Conservation (phyloP, 495 filamentous ascomycete genomes). For the Penicillium odoratum region DNA sequence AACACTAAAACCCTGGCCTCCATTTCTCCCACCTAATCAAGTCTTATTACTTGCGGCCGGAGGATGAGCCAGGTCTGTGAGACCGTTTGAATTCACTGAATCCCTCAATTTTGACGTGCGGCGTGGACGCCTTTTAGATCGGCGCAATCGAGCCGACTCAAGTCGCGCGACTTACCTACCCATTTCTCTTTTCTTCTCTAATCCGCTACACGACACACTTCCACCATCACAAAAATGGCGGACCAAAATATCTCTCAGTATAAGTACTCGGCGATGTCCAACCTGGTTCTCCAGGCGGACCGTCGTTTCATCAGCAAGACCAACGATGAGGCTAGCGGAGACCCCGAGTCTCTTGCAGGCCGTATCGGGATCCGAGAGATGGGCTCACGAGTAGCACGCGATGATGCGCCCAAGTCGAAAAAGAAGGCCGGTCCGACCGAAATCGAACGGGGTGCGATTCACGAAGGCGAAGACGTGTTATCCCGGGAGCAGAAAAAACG, state of each 20-base stretch:
- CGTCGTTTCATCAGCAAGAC: conserved; percentile 89
- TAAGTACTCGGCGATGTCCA: conserved; percentile 99
- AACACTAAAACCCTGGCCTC: conserved; percentile 30
- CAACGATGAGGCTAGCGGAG: conserved; percentile 92
- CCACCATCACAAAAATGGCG: conserved; percentile 61
- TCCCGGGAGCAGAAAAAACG: conserved; percentile 85
- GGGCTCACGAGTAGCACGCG: conserved; percentile 79
- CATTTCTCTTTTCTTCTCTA: conserved; percentile 24
- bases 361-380: conserved; percentile 92
- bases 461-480: conserved; percentile 84
- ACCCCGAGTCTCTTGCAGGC: conserved; percentile 95
- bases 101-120: conserved; percentile 9
- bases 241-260: conserved; percentile 97
- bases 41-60: conserved; percentile 35
- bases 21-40: conserved; percentile 29
- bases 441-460: conserved; percentile 74
- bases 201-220: conserved; percentile 18
- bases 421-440: conserved; percentile 63
- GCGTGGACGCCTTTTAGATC: conserved; percentile 34
- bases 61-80: conserved; percentile 48
- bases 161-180: conserved; percentile 34
- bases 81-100: conserved; percentile 27
- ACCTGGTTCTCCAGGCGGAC: conserved; percentile 99
- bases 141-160: conserved; percentile 33
- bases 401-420: conserved; percentile 77